Conservation (phyloP, 2,329 filamentous ascomycete genomes). For the Fusarium albosuccineum region DNA sequence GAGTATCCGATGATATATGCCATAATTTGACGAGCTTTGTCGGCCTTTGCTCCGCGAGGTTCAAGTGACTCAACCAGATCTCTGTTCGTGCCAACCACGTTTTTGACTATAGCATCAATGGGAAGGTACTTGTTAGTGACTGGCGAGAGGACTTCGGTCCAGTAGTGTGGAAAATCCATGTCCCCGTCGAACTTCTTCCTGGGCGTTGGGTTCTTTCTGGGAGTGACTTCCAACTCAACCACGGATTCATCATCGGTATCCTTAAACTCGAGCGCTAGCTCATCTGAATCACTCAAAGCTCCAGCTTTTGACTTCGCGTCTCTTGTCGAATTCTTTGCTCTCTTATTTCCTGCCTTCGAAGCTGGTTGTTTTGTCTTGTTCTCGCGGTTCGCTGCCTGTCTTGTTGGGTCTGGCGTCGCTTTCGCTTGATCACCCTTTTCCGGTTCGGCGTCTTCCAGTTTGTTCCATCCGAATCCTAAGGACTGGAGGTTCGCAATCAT, state of each 20-base stretch:
- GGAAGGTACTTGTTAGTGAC: conserved; percentile 82
- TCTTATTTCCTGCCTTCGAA: conserved; percentile 24
- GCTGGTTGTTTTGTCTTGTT: conserved; percentile 10
- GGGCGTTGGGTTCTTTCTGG: conserved; percentile 54
- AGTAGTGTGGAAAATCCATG: conserved; percentile 88
- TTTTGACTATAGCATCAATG: conserved; percentile 80
- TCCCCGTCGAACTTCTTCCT: conserved; percentile 77
- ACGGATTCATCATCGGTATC: conserved; percentile 72
- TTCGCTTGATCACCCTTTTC: conserved; percentile 55
- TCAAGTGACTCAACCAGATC: conserved; percentile 83
- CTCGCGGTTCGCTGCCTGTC: neutral
- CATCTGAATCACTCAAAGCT: conserved; percentile 59
- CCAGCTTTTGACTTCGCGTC: conserved; percentile 23
- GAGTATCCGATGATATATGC: conserved; percentile 90
- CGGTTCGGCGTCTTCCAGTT: conserved; percentile 79
- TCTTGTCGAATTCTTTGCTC: conserved; percentile 34
- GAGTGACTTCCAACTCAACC: conserved; percentile 64
- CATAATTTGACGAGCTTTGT: conserved; percentile 89
- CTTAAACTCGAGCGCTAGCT: conserved; percentile 54
- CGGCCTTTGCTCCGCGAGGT: conserved; percentile 84
- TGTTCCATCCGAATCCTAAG: conserved; percentile 91
- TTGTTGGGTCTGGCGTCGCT: conserved; percentile 16
- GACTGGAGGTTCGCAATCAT: conserved; percentile 89
- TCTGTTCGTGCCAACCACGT: conserved; percentile 76
- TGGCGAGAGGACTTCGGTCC: conserved; percentile 90